phyloP scores from a whole-genome alignment of 805 yeast species.

The Teunomyces gatunensis region DNA sequence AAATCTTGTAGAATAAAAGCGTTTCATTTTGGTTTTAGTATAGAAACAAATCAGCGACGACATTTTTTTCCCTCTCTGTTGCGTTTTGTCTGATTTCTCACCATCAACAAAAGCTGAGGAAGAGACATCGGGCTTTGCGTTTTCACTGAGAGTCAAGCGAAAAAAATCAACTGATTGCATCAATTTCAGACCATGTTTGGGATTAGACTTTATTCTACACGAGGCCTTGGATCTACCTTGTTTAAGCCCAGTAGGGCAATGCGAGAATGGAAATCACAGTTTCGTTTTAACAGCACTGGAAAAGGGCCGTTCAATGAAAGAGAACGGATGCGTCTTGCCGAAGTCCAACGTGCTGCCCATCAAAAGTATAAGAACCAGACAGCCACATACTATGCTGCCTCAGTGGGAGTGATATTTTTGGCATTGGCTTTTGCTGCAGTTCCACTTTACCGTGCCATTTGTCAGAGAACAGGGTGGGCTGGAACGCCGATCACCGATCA shows the following conservation, averaged over 20 bases:
- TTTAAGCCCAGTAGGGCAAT: background rate
- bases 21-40: background rate
- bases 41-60: background rate
- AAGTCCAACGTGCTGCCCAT: constrained; percentile 24
- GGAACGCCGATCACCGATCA: constrained; percentile 92
- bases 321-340: constrained; percentile 13
- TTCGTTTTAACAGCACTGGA: constrained; percentile 1
- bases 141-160: background rate
- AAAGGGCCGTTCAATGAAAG: constrained; percentile 3
- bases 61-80: background rate
- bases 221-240: background rate
- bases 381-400: constrained; percentile 61
- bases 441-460: constrained; percentile 85
- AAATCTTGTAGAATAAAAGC: constrained; percentile 1
- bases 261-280: background rate
- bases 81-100: background rate
- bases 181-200: background rate
- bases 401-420: constrained; percentile 67
- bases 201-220: constrained; percentile 1
- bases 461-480: constrained; percentile 94
- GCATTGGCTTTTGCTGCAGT: constrained; percentile 88
- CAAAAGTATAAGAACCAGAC: constrained; percentile 45
- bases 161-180: constrained; percentile 5
- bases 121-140: background rate
- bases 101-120: background rate